A percentile compares a stretch with the other conserved stretches of the same genome.
phyloP scores from a whole-genome alignment of 768 basidiomycete genomes.

The Hygrocybe punicea region DNA sequence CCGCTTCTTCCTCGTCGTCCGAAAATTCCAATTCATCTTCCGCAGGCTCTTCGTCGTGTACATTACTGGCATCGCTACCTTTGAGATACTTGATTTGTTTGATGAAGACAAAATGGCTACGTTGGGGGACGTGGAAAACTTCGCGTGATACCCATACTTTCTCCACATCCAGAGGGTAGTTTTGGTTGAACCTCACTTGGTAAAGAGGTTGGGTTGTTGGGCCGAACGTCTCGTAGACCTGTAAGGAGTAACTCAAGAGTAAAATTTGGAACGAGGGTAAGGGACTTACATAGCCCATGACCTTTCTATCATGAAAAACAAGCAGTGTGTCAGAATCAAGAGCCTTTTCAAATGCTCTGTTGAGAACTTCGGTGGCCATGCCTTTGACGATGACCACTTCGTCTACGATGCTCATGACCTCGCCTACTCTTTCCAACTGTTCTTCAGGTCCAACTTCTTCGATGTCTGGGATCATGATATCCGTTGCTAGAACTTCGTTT shows the following conservation, averaged over 20 bases:
- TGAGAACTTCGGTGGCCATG: constrained; percentile 39
- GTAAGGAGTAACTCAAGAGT: constrained; percentile 11
- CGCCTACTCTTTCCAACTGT: constrained; percentile 68
- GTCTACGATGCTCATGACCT: constrained; percentile 71
- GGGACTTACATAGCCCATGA: constrained; percentile 80
- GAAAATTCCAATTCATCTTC: constrained; percentile 92
- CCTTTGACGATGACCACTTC: constrained; percentile 74
- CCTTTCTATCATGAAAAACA: constrained; percentile 83
- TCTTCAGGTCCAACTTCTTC: constrained; percentile 63
- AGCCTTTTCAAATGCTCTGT: constrained; percentile 54
- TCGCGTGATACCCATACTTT: constrained; percentile 54
- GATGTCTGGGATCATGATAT: constrained; percentile 60
- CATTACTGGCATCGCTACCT: constrained; percentile 92
- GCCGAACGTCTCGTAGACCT: constrained; percentile 96
- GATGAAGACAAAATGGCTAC: constrained; percentile 83
- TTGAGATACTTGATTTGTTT: constrained; percentile 64
- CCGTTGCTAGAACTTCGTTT: constrained; percentile 62
- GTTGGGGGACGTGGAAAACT: constrained; percentile 79
- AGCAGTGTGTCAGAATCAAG: constrained; percentile 89
- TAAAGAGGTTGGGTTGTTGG: constrained; percentile 89
- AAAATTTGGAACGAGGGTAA: not conserved
- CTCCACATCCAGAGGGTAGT: constrained; percentile 57
- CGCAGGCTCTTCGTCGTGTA: constrained; percentile 89
- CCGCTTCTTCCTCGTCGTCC: constrained; percentile 89
- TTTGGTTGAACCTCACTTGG: constrained; percentile 73